phyloP scores from a whole-genome alignment of 768 basidiomycete species.

The Cyclocybe aegerita region DNA sequence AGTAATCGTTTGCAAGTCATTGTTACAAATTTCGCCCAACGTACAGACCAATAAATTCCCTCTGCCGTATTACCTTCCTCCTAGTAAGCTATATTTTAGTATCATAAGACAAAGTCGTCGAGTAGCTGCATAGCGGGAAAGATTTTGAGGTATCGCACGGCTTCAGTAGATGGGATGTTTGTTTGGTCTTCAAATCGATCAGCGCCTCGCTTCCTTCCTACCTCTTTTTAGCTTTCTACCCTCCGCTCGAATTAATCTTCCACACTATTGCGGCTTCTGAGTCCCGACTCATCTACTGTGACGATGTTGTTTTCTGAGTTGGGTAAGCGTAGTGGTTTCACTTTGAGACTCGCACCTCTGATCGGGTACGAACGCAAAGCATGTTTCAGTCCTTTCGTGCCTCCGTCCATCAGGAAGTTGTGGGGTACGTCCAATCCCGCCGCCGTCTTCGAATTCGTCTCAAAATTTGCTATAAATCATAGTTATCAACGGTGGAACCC shows the following conservation, averaged over 20 bases:
- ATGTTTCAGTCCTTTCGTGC: slow-evolving; percentile 39
- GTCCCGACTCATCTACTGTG: neutral
- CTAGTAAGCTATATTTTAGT: no score
- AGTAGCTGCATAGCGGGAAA: no score
- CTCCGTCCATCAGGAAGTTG: slow-evolving; percentile 20
- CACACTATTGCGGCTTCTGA: no score
- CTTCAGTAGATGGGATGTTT: no score
- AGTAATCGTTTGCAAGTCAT: slow-evolving; percentile 15
- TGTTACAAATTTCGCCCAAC: neutral
- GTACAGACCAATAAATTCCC: slow-evolving; percentile 3
- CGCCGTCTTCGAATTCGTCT: neutral
- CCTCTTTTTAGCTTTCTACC: neutral
- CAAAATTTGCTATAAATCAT: neutral
- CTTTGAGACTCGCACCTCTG: neutral
- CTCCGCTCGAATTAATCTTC: no score
- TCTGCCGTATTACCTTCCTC: neutral
- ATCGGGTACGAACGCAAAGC: slow-evolving; percentile 16
- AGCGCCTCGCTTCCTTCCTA: no score
- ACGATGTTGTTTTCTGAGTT: slow-evolving; percentile 12
- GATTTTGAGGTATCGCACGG: no score
- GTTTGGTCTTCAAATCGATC: no score
- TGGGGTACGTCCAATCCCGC: slow-evolving; percentile 29
- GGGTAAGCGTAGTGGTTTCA: slow-evolving; percentile 8
- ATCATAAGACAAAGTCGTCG: no score
- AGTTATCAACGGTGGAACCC: slow-evolving; percentile 36